These are phyloP conservation scores for Venturia pyrina DNA, from an alignment of 2,329 filamentous ascomycete species.

Conservation along the genomic window DNA sequence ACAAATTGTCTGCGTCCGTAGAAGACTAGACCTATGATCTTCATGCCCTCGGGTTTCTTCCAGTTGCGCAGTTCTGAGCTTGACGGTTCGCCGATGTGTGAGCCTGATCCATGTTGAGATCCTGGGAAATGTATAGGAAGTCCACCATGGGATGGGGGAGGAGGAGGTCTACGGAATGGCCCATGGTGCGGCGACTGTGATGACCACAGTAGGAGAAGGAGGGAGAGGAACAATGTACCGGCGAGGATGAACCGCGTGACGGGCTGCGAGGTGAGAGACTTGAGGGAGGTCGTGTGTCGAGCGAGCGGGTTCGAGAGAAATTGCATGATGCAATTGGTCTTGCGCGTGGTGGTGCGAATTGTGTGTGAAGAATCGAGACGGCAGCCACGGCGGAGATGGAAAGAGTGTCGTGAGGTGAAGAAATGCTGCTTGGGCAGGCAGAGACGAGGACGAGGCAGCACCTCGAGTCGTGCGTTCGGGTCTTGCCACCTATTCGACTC, in stretches of 20 bases:
- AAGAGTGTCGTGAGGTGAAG: not conserved
- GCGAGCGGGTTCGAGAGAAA: not conserved
- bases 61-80: conserved; percentile 1
- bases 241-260: not conserved
- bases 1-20: conserved; percentile 10
- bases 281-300: not conserved
- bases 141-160: not conserved
- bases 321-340: not conserved
- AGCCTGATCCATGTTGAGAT: not conserved
- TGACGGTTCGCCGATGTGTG: conserved; percentile 5
- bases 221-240: not conserved
- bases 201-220: not conserved
- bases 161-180: not conserved
- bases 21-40: conserved; percentile 11
- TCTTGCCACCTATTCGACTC: not conserved
- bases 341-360: not conserved
- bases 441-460: not conserved
- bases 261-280: not conserved
- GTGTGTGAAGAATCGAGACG: not conserved
- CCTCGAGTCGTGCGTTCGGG: not conserved
- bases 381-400: not conserved
- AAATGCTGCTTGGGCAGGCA: not conserved
- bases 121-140: not conserved
- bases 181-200: not conserved
- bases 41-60: conserved; percentile 11